phyloP scores from a whole-genome alignment of 2,329 filamentous ascomycete genomes.

The Sporothrix phasma region DNA sequence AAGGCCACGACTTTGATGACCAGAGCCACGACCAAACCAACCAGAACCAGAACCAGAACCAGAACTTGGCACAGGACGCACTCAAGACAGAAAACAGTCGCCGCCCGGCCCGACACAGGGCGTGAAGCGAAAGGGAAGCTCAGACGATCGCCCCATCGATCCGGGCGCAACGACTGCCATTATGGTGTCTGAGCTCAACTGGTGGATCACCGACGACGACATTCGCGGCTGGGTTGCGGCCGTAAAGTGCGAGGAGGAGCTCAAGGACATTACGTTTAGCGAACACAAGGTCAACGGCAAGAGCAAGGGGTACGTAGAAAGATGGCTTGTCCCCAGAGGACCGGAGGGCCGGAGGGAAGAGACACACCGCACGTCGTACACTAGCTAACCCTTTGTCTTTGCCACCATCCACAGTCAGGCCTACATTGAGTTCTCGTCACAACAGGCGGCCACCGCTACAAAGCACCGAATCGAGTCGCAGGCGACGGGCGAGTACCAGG shows the following conservation, averaged over 20 bases:
- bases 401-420: conserved; percentile 45
- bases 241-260: conserved; percentile 70
- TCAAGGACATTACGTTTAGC: conserved; percentile 91
- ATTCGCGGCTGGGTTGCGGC: conserved; percentile 76
- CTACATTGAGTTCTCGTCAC: conserved; percentile 74
- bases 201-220: conserved; percentile 97
- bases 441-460: conserved; percentile 73
- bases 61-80: conserved; percentile 12
- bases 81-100: conserved; percentile 22
- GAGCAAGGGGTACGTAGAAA: conserved; percentile 77
- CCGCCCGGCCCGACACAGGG: conserved; percentile 39
- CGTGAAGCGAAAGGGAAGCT: conserved; percentile 50
- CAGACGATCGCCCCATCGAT: conserved; percentile 50
- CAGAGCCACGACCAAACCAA: conserved; percentile 12
- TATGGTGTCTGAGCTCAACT: conserved; percentile 81
- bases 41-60: conserved; percentile 24
- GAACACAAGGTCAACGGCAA: conserved; percentile 99
- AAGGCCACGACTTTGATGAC: conserved; percentile 21
- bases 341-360: too few relatives aligned
- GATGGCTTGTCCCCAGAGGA: too few relatives aligned
- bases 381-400: conserved; percentile 10
- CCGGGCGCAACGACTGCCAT: conserved; percentile 57
- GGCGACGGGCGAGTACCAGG: conserved; percentile 39
- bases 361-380: background rate
- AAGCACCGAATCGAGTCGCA: conserved; percentile 72